Percentiles rank a stretch among this genome's conserved stretches.
These are phyloP conservation scores for Ciborinia camelliae DNA, from an alignment of 2,329 filamentous ascomycete species.

Conservation along the genomic window DNA sequence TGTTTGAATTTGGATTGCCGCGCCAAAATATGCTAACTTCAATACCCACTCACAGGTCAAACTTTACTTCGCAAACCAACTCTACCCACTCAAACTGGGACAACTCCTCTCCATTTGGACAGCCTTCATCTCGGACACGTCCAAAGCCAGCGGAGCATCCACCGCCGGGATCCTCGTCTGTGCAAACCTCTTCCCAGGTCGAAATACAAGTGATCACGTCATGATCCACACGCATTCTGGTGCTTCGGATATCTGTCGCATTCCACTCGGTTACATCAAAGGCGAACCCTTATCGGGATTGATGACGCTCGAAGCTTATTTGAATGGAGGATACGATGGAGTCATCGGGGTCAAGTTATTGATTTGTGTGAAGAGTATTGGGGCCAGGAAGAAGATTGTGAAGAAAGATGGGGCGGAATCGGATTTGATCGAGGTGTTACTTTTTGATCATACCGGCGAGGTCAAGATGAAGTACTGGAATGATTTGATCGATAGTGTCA, in stretches of 20 bases:
- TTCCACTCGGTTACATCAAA: slow-evolving; percentile 45
- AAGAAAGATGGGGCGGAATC: slow-evolving; percentile 46
- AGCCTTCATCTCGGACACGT: slow-evolving; percentile 48
- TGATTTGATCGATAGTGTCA: slow-evolving; percentile 45
- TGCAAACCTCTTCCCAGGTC: slow-evolving; percentile 56
- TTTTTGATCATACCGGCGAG: slow-evolving; percentile 57
- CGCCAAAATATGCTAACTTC: slow-evolving; percentile 14
- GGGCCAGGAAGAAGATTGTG: slow-evolving; percentile 49
- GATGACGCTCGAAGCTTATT: slow-evolving; percentile 55
- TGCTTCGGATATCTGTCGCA: slow-evolving; percentile 43
- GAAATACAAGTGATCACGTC: slow-evolving; percentile 51
- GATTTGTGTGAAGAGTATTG: slow-evolving; percentile 56
- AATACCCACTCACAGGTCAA: slow-evolving; percentile 41
- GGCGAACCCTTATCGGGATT: slow-evolving; percentile 43
- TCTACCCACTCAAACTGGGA: slow-evolving; percentile 48
- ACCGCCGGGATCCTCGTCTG: slow-evolving; percentile 39
- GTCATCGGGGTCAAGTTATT: slow-evolving; percentile 49
- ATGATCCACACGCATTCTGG: slow-evolving; percentile 50
- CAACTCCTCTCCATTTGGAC: slow-evolving; percentile 56
- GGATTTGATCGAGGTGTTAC: slow-evolving; percentile 47
- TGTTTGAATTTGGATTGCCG: too few relatives aligned
- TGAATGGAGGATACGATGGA: slow-evolving; percentile 51
- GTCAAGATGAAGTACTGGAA: slow-evolving; percentile 54
- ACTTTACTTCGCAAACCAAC: slow-evolving; percentile 47
- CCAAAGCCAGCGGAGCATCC: slow-evolving; percentile 43